These are phyloP conservation scores for Hirsutella minnesotensis DNA, from an alignment of 2,329 filamentous ascomycete genomes.

Conservation along the genomic window DNA sequence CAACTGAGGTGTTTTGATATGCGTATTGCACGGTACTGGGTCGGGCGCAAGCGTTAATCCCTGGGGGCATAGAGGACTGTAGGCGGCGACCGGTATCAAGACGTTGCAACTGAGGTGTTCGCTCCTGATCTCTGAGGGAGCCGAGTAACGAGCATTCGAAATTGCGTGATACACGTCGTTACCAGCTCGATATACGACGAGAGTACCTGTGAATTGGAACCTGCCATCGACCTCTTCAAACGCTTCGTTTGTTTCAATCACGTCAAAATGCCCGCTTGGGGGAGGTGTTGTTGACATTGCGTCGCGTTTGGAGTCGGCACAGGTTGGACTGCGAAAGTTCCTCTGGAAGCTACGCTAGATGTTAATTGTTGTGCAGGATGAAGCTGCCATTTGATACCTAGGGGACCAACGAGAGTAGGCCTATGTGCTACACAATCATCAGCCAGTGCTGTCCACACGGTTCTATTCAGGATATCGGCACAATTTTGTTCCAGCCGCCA, in stretches of 20 bases:
- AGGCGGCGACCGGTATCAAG: conserved; percentile 2
- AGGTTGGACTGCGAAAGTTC: background rate
- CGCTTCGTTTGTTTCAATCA: background rate
- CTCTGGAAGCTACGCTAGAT: no score
- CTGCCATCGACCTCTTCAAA: conserved; percentile 3
- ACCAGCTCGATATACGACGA: conserved; percentile 1
- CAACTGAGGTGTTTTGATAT: conserved; percentile 2
- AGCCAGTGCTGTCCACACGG: no score
- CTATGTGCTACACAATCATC: no score
- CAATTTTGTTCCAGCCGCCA: no score
- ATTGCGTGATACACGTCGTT: conserved; percentile 3
- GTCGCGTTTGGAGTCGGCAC: background rate
- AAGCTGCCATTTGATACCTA: no score
- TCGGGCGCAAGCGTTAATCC: conserved; percentile 1
- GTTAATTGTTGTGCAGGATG: no score
- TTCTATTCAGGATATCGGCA: no score
- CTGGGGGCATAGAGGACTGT: background rate
- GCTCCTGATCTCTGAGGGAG: background rate
- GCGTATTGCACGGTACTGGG: conserved; percentile 1
- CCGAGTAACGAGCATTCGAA: conserved; percentile 1
- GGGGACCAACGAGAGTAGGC: no score
- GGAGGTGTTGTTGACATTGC: background rate
- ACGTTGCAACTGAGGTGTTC: background rate
- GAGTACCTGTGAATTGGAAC: conserved; percentile 1
- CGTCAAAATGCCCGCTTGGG: background rate